Base-by-base conservation (phyloP, 495 filamentous ascomycete species). In the Usnea hakonensis region DNA sequence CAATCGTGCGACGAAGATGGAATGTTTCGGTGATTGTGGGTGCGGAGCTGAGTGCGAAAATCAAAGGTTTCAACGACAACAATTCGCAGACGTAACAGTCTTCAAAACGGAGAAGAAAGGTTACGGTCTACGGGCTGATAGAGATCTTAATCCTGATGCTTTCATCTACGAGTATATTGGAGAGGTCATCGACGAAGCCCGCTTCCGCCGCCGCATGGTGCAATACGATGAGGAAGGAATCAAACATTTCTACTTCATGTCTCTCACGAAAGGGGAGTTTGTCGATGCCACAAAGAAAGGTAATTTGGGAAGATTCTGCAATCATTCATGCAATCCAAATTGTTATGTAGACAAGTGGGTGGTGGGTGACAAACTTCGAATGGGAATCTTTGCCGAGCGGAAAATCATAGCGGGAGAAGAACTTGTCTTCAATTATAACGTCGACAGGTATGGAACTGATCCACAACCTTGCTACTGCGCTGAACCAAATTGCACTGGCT, bases 211-310 rank as follows among this genome's bases (percentile, higher is more conserved):
- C 62, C 89, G 94, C 59, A 96, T 91, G 85, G 77, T 87, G 21
- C 87, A 92, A 64, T 99, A 99, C 72, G 90, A 94, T 69, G 84
- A 91, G 60, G 90, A 96, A 70, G 92, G 91, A 37, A 97, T 99
- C 79, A 94, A 91, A 71, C 94, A 99, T 74, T 99, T 99, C 72
- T 99, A 99, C 74, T 99, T 99, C 76, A 99, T 99, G 94, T 97
- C 95, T 41, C 86, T 99, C 60, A 93, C 84, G 71, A 95, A 95
- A 74, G 89, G 85, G 66, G 93, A 97, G 76, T 99, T 97, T 67
- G 90, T 99, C 61, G 94, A 99, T 74, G 94, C 94, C 14, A 99
- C 94, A 35, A 97, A 95, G 70, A 95, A 89, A 71, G 94, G 94
- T 41, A 96, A 97, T 70, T 82, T 99, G 17, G 94, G 92, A 41